A percentile compares a stretch with the other conserved stretches of the same genome.
Evolutionary conservation across 805 yeast genomes (phyloP).

Genomic region (Saturnispora zaruensis): DNA sequence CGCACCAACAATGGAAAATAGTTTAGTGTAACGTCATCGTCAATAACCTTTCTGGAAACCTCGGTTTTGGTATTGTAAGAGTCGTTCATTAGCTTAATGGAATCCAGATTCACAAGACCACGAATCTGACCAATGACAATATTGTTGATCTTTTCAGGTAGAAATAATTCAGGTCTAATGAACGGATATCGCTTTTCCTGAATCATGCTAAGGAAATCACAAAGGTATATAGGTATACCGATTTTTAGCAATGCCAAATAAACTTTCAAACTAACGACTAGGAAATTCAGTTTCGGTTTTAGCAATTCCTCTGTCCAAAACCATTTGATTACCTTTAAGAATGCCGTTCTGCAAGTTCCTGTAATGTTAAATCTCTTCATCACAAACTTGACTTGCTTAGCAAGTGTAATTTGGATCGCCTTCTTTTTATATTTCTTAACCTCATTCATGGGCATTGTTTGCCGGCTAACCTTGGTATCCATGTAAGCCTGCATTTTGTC

Average conservation of each 20-base stretch:
- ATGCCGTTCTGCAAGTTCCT: slow-evolving; percentile 6
- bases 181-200: slow-evolving; percentile 40
- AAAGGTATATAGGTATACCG: slow-evolving; percentile 41
- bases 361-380: slow-evolving; percentile 1
- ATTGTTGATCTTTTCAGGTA: slow-evolving; percentile 17
- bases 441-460: slow-evolving; percentile 11
- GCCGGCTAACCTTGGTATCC: slow-evolving; percentile 11
- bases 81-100: background rate
- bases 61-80: background rate
- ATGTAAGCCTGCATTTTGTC: slow-evolving; percentile 7
- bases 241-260: slow-evolving; percentile 44
- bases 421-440: slow-evolving; percentile 12
- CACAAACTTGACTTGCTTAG: slow-evolving; percentile 5
- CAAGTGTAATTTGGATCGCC: slow-evolving; percentile 27
- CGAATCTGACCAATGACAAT: background rate
- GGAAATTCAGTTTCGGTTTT: background rate
- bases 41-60: background rate
- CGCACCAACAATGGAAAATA: slow-evolving; percentile 35
- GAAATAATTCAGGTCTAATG: slow-evolving; percentile 14
- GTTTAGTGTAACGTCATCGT: slow-evolving; percentile 14
- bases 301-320: slow-evolving; percentile 17
- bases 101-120: background rate
- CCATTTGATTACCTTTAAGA: slow-evolving; percentile 26
- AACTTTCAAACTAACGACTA: slow-evolving; percentile 30
- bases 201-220: slow-evolving; percentile 39